A percentile compares a stretch with the other conserved stretches of the same genome.
Conservation (phyloP, 2,329 filamentous ascomycete species). For the Ascochyta clinopodiicola region DNA sequence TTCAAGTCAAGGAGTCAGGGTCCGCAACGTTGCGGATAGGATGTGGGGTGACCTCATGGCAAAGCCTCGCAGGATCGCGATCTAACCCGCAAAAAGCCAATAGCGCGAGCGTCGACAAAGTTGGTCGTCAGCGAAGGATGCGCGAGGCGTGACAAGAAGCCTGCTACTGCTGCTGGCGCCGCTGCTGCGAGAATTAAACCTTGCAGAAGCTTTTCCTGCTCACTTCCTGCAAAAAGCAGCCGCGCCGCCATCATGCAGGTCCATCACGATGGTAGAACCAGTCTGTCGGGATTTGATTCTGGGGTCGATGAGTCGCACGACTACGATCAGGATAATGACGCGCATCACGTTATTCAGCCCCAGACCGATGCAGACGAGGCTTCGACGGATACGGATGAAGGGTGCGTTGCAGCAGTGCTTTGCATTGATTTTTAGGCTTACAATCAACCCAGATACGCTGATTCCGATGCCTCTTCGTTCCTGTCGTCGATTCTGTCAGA, state of each 20-base stretch:
- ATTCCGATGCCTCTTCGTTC: constrained; percentile 30
- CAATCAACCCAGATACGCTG: constrained; percentile 22
- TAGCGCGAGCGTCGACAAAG: neutral
- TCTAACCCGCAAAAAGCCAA: neutral
- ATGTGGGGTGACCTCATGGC: constrained; percentile 2
- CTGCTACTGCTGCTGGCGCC: no score
- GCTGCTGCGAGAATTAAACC: no score
- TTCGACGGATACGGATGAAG: constrained; percentile 27
- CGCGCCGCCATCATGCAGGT: neutral
- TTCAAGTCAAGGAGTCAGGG: neutral
- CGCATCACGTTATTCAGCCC: constrained; percentile 22
- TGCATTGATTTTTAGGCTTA: constrained; percentile 1
- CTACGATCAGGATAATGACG: constrained; percentile 31
- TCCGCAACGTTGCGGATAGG: neutral
- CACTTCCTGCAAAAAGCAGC: neutral
- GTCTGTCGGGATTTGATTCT: constrained; percentile 18
- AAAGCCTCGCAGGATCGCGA: neutral
- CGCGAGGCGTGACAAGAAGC: neutral
- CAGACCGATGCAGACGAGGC: constrained; percentile 27
- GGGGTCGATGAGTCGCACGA: constrained; percentile 24
- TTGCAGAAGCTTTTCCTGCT: neutral
- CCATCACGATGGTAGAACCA: neutral
- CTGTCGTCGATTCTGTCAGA: constrained; percentile 32
- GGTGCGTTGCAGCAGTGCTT: constrained; percentile 14
- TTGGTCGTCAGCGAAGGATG: constrained; percentile 8